Base-by-base conservation (phyloP, 2,329 filamentous ascomycete species). In the Ophiostoma australiae region DNA sequence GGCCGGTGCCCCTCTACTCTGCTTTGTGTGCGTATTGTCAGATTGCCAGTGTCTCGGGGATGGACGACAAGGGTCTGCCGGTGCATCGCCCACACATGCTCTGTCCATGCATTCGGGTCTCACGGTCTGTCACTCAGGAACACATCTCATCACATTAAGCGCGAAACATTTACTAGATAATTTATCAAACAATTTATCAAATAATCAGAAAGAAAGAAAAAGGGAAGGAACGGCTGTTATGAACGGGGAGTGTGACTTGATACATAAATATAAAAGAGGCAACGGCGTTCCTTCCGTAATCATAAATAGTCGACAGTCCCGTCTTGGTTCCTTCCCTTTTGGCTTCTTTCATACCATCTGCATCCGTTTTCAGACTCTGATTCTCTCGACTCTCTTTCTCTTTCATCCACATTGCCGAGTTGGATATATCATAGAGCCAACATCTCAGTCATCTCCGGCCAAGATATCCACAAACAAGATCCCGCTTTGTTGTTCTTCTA, bases 231-330 rank as follows among this genome's bases (percentile, higher is more conserved):
- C 13, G 52, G 11, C 10, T 6, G 20, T 23, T 58, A 58, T 27
- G 11, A 11, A 23, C n/a, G 1, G 15, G 39, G 3, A 27, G 58
- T 31, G 27, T 31, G 27, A 31, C 27, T 31, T 31, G 27, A 31
- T 31, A 31, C 27, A 31, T 31, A 31, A 31, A 31, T 31, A 23
- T 39, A 35, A n/a, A 11, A 44, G 0, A 20, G 10, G 39, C 23
- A 67, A 27, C 20, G 23, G 20, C 13, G 37, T n/a, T 31, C 66
- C n/a, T 44, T 15, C 65, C 65, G 27, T 6, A 67, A 48, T 67
- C 23, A 67, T 67, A 67, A 67, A 67, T 67, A 67, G 37, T 33
- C 37, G 66, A 65, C 58, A 5, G 11, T 31, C 55, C 55, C 55
- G 23, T 41, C 10, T 31, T 67, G 37, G 23, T 52, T 68, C 39